Evolutionary conservation across 768 basidiomycete species (phyloP).

Genomic region (Boletus reticuloceps): DNA sequence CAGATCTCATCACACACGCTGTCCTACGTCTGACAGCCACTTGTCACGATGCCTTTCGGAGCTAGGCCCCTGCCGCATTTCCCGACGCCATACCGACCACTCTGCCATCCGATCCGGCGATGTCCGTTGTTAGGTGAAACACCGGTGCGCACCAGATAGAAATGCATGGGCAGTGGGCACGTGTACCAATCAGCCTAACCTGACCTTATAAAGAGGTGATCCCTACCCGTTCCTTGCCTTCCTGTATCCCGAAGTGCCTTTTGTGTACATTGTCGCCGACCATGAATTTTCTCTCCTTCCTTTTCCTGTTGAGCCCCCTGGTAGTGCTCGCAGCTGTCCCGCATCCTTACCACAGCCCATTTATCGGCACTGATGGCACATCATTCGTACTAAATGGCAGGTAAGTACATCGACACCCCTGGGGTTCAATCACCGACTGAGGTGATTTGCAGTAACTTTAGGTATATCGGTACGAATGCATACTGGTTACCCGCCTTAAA

Average conservation of each 20-base stretch:
- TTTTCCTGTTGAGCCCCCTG: constrained; percentile 29
- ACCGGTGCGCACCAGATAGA: not conserved
- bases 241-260: not conserved
- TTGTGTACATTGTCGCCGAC: constrained; percentile 16
- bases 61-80: not conserved
- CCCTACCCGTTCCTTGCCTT: not conserved
- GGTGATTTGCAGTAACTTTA: constrained; percentile 35
- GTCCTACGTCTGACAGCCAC: too few relatives aligned
- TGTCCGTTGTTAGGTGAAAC: constrained; percentile 2
- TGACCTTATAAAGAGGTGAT: constrained; percentile 17
- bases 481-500: constrained; percentile 66
- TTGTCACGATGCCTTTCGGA: not conserved
- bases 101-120: not conserved
- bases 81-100: not conserved
- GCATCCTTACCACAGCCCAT: constrained; percentile 35
- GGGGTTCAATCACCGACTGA: constrained; percentile 15
- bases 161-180: constrained; percentile 18
- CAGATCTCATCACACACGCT: too few relatives aligned
- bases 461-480: constrained; percentile 56
- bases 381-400: constrained; percentile 56
- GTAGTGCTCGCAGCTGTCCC: constrained; percentile 26
- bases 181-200: not conserved
- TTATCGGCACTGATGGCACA: constrained; percentile 44
- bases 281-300: constrained; percentile 37
- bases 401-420: constrained; percentile 25